Evolutionary conservation across 2,329 filamentous ascomycete genomes (phyloP), one percentile per base, ranked within the genome.

Genomic region (Aspergillus arachidicola): DNA sequence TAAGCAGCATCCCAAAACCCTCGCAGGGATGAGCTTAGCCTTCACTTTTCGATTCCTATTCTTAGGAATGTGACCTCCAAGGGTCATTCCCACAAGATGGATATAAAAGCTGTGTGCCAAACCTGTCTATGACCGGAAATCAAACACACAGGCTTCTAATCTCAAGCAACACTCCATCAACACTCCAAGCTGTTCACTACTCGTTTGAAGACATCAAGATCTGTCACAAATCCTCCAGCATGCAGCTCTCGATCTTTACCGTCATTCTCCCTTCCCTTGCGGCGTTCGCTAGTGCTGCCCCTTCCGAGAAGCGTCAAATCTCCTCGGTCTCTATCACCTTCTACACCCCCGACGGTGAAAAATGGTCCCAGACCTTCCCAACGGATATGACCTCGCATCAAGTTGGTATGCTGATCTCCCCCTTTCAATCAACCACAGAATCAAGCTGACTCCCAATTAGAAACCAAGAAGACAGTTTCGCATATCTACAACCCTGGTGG

Each of bases 401-500:
- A n/a, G 28, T 57, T 30, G 55, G 55, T 45, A 57, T 57, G 55
- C 6, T 12, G 1, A 43, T 45, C 9, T 12, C 9, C 16, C 12
- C 14, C 4, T 30, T 4, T 2, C 14, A 4, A 3, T n/a, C 21
- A 16, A 14, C 14, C 12, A 1, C 11, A 30, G 6, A 10, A 28
- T 12, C 6, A 14, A 16, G 38, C 36, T 45, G 9, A 46, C 38
- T 10, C 4, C 6, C 55, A 32, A 6, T 11, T 45, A 57, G 55
- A 46, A 9, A 21, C 5, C 26, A 23, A 45, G 34, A n/a, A 26
- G 21, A 21, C 26, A 0, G 60, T 62, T 16, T 46, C 36, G 7
- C 38, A 34, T n/a, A 41, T 59, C 50, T 63, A 59, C 41, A 63
- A 63, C 57, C 57, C 57, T 2, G 61, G 61, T 16, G 61, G 61